Percentiles rank a stretch among this genome's conserved stretches.
phyloP scores from a whole-genome alignment of 306 rosid genomes.

The Quercus ilex region DNA sequence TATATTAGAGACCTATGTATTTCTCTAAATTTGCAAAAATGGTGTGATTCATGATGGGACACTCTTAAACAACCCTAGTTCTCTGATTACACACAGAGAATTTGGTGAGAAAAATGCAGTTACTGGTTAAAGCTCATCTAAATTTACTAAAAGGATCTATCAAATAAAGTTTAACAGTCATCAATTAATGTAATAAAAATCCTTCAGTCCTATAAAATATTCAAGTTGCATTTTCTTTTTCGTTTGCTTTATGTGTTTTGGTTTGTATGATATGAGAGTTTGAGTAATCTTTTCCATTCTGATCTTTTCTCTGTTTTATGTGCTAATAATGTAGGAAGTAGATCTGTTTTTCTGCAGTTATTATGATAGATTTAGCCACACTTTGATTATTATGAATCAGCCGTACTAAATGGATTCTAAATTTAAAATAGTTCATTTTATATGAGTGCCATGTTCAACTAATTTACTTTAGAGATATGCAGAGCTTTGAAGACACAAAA shows the following conservation, averaged over 20 bases:
- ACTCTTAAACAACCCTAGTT: no score
- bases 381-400: neutral
- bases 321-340: neutral
- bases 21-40: no score
- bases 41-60: no score
- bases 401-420: neutral
- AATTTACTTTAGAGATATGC: constrained; percentile 17
- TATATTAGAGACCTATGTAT: no score
- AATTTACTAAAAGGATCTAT: neutral
- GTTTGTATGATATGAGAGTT: neutral
- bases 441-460: neutral
- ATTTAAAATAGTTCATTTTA: neutral
- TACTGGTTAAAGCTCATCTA: no score
- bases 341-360: neutral
- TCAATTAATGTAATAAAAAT: neutral
- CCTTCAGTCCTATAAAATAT: neutral
- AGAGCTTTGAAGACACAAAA: constrained; percentile 81
- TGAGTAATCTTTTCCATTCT: neutral
- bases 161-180: neutral
- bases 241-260: neutral
- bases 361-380: neutral
- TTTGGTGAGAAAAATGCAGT: no score
- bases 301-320: neutral
- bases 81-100: no score
- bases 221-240: neutral